Evolutionary conservation across 2,329 filamentous ascomycete genomes (phyloP), one percentile per base, ranked within the genome.

Genomic region (Grosmannia serpens): DNA sequence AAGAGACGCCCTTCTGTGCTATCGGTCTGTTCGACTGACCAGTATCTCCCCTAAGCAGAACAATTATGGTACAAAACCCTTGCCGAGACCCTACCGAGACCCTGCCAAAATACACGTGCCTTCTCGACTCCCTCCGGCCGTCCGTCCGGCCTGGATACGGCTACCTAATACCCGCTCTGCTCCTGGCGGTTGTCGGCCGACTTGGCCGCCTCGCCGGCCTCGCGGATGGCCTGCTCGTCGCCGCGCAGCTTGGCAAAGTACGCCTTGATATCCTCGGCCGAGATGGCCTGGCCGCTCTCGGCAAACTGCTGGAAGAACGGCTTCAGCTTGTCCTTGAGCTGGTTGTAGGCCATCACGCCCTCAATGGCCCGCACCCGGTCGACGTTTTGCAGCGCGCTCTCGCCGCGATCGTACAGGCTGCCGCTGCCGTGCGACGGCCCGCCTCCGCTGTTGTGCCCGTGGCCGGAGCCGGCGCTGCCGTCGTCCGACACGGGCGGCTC

Each of bases 301-400:
- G 94, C 94, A 70, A 96, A 99, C 50, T 95, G 88, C 72, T 91
- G 85, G 67, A 99, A 83, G 70, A 99, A 97, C 0, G 86, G 86
- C 76, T 92, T 96, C n/a, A 99, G 84, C 69, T 92, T 91, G 68
- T 97, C 91, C 68, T 95, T 94, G 61, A 99, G 80, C 67, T 95
- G 88, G 67, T 97, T 96, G 73, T 97, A 99, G 0, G 91, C 92
- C 91, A 97, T 96, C 52, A 95, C 92, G 20, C 94, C 94, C 70
- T 99, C 89, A 58, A 99, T 96, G 5, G 94, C 94, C 17, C 86
- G 81, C 9, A 97, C 92, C 2, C 94, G 88, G 69, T 99, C 94
- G 59, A 99, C 86, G 66, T 90, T 95, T 69, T 86, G 90, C 31
- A 99, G 80, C 0, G 91, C 92, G 53, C 89, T 92, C 74, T 99